Base-by-base conservation (phyloP, 306 rosid genomes). In the Cicer yamashitae region DNA sequence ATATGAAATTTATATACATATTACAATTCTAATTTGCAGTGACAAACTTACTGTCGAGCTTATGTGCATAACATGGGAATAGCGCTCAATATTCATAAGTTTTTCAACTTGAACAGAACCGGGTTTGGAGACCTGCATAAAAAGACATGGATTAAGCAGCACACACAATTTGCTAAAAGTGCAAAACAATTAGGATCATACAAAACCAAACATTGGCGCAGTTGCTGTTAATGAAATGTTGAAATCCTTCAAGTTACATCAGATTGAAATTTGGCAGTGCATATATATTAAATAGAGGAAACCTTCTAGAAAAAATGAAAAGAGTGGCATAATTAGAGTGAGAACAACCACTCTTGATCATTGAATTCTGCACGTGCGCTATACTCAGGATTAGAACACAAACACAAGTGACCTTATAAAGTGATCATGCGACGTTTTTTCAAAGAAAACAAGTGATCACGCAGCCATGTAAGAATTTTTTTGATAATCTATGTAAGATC, bases 31-130 rank as follows among this genome's bases (percentile, higher is more conserved):
- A 37, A 52, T 7, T 51, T 47, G 77, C 58, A 73, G 15, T 7
- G 1, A 73, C 79, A 54, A 70, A 77, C 97, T 92, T 86, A 92
- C 99, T 6, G 99, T 94, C 12, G 99, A 94, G 80, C 99, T 94
- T 57, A 94, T 88, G 82, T 94, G 99, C 99, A 94, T 94, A 51
- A 94, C 99, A 83, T 94, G 99, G 81, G 99, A 94, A 85, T 90
- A 94, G 34, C 93, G 93, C 87, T 94, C 99, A 18, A 94, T 77
- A 61, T 92, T 89, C 99, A 90, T 94, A 45, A 92, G 88, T 84
- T 88, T 85, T 82, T 94, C 97, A 76, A 92, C 97, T 71, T 82
- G 84, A 11, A 94, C 97, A 41, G 99, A 94, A 46, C 96, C 99
- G 10, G 91, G 87, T 86, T 85, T 94, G 8, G 96, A 92, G 72